phyloP scores from a whole-genome alignment of 345 rosid genomes.

The Pugionium cornutum region DNA sequence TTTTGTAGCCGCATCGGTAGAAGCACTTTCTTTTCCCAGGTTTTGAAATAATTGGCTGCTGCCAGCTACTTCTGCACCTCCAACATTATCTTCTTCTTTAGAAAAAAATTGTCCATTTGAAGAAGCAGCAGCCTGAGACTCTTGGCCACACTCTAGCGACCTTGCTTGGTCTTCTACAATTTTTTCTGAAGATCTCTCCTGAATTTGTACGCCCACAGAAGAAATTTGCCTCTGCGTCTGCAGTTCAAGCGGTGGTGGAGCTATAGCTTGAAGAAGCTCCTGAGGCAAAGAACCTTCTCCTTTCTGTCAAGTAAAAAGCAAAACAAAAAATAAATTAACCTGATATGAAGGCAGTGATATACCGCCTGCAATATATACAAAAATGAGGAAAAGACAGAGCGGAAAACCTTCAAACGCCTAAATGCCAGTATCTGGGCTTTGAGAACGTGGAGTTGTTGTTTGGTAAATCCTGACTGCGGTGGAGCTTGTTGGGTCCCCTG shows the following conservation, averaged over 20 bases:
- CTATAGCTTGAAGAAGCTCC: conserved; percentile 89
- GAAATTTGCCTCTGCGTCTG: conserved; percentile 54
- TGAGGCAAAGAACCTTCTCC: conserved; percentile 93
- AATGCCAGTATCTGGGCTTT: conserved; percentile 98
- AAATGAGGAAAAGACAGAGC: conserved; percentile 19
- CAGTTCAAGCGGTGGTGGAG: conserved; percentile 84
- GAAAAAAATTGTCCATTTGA: conserved; percentile 46
- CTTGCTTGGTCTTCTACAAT: conserved; percentile 59
- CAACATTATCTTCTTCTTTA: conserved; percentile 63
- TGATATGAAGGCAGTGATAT: conserved; percentile 15
- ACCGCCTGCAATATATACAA: conserved; percentile 19
- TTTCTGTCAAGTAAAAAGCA: conserved; percentile 60
- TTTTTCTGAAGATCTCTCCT: conserved; percentile 63
- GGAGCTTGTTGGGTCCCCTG: conserved; percentile 54
- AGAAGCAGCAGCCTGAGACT: conserved; percentile 50
- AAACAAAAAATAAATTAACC: conserved; percentile 10
- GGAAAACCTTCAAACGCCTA: conserved; percentile 82
- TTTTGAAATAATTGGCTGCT: conserved; percentile 50
- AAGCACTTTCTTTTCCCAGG: conserved; percentile 53
- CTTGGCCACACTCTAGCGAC: conserved; percentile 59
- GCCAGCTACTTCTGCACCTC: conserved; percentile 61
- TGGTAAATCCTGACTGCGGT: conserved; percentile 74
- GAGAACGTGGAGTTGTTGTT: conserved; percentile 93
- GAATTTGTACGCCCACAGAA: conserved; percentile 59
- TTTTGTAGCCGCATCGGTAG: conserved; percentile 51